phyloP scores from a whole-genome alignment of 78 protist species.

The Corallochytrium limacisporum region DNA sequence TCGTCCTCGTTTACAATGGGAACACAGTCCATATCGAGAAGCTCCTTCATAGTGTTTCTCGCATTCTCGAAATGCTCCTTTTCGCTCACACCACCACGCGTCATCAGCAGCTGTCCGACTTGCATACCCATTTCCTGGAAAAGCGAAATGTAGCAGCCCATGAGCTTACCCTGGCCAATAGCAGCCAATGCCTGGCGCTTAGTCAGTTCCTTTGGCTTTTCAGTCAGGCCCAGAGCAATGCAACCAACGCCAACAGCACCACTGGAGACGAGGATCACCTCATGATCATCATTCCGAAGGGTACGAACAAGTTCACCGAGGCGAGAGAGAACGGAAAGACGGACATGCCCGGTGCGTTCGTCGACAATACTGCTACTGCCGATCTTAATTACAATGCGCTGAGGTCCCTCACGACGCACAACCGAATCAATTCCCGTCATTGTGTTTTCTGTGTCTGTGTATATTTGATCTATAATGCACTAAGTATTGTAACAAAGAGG shows the following conservation, averaged over 20 bases:
- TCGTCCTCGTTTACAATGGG: constrained; percentile 44
- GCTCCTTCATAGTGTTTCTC: not conserved
- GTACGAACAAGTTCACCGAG: not conserved
- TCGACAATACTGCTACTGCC: not conserved
- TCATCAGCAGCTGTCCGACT: constrained; percentile 32
- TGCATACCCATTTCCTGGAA: not conserved
- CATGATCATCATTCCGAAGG: not conserved
- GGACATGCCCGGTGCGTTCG: constrained; percentile 2
- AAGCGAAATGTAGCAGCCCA: constrained; percentile 22
- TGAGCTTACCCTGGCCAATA: constrained; percentile 25
- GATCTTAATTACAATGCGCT: not conserved
- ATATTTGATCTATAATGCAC: too few relatives aligned
- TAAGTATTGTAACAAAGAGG: too few relatives aligned
- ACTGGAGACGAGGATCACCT: constrained; percentile 11
- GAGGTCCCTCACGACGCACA: too few relatives aligned
- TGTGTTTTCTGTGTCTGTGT: too few relatives aligned
- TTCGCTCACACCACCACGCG: not conserved
- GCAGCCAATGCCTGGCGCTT: constrained; percentile 26
- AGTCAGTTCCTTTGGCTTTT: not conserved
- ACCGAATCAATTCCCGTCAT: too few relatives aligned
- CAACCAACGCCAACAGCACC: constrained; percentile 26
- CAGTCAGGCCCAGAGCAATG: not conserved
- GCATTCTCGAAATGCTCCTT: not conserved
- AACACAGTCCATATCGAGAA: constrained; percentile 5
- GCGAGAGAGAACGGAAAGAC: not conserved